phyloP scores from a whole-genome alignment of 345 rosid genomes.

The Populus pruinosa region DNA sequence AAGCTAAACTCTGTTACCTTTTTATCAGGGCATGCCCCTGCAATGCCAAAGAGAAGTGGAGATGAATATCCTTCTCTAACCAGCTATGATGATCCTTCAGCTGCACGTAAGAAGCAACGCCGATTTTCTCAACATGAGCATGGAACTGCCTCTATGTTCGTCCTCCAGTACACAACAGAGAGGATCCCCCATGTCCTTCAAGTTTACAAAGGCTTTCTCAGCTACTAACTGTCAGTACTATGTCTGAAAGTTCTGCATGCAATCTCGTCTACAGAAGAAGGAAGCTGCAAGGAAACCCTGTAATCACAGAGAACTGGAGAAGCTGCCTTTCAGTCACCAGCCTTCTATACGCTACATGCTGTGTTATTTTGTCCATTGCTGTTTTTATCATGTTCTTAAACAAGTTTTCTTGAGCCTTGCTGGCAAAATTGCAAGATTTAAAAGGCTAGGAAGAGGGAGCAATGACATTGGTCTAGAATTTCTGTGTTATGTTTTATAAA shows the following conservation, averaged over 20 bases:
- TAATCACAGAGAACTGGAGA: slow-evolving; percentile 33
- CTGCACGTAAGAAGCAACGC: neutral
- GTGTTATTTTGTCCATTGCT: neutral
- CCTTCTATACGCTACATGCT: no score
- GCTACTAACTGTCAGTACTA: slow-evolving; percentile 35
- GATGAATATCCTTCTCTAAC: neutral
- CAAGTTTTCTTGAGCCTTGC: neutral
- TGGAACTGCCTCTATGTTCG: neutral
- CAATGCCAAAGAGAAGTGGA: neutral
- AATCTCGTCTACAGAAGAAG: slow-evolving; percentile 51
- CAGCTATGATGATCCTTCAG: neutral
- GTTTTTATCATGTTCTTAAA: neutral
- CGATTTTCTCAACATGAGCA: neutral
- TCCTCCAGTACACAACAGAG: neutral
- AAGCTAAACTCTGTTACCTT: neutral
- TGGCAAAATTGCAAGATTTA: neutral
- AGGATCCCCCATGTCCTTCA: slow-evolving; percentile 26
- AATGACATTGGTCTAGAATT: neutral
- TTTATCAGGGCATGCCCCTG: slow-evolving; percentile 6
- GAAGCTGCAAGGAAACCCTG: slow-evolving; percentile 33
- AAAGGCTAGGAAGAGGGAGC: neutral
- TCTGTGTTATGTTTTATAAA: neutral
- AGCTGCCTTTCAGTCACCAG: slow-evolving; percentile 43
- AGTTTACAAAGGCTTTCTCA: slow-evolving; percentile 32
- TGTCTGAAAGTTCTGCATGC: slow-evolving; percentile 36